A percentile compares a stretch with the other conserved stretches of the same genome.
Evolutionary conservation across 1,284 basidiomycete species (phyloP).

Genomic region (Cutaneotrichosporon cavernicola): DNA sequence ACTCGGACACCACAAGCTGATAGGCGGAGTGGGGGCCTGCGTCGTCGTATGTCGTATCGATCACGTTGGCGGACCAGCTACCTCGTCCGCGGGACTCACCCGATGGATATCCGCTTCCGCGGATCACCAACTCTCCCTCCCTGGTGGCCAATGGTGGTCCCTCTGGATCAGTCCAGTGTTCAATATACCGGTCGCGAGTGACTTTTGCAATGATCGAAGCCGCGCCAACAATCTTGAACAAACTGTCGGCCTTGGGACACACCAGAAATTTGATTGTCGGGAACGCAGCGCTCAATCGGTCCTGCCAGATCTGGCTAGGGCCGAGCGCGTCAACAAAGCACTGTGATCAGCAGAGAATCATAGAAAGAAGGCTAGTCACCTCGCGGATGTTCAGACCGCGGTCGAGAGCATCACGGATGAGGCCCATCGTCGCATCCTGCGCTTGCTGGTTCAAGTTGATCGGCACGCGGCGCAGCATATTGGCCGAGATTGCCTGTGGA

Average conservation of each 20-base stretch:
- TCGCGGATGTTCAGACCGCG: slow-evolving; percentile 79
- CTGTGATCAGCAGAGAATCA: slow-evolving; percentile 54
- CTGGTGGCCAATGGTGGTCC: slow-evolving; percentile 10
- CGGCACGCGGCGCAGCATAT: slow-evolving; percentile 83
- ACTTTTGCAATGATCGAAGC: slow-evolving; percentile 95
- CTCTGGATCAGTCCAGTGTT: slow-evolving; percentile 68
- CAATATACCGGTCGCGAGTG: slow-evolving; percentile 86
- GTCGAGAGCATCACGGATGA: slow-evolving; percentile 80
- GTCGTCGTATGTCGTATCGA: not conserved
- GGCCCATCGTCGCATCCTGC: slow-evolving; percentile 81
- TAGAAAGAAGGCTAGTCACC: slow-evolving; percentile 52
- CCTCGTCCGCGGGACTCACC: slow-evolving; percentile 56
- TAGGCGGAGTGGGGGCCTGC: not conserved
- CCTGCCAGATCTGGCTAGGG: slow-evolving; percentile 78
- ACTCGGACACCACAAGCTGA: not conserved
- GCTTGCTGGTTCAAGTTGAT: slow-evolving; percentile 90
- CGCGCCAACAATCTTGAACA: slow-evolving; percentile 94
- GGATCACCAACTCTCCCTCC: slow-evolving; percentile 32
- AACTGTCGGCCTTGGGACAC: slow-evolving; percentile 86
- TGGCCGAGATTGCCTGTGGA: slow-evolving; percentile 84
- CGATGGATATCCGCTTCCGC: slow-evolving; percentile 84
- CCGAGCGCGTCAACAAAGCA: slow-evolving; percentile 96
- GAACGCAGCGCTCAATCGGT: slow-evolving; percentile 73
- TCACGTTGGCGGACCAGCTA: no score
- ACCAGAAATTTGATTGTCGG: slow-evolving; percentile 85